Conservation (phyloP, 495 filamentous ascomycete genomes). For the Friedmanniomyces simplex region DNA sequence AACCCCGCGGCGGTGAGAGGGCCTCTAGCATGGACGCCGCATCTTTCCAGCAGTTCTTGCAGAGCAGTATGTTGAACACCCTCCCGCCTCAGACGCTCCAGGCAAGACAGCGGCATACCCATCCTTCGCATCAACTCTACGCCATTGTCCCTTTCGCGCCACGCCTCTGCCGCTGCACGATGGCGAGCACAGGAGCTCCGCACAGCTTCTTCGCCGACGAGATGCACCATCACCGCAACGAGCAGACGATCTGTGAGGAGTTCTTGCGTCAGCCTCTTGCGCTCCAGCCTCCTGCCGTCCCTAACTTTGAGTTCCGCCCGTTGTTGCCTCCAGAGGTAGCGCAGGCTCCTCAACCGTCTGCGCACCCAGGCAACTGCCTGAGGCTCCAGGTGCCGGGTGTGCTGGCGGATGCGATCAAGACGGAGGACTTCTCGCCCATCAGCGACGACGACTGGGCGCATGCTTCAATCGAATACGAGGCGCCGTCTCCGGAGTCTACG, state of each 20-base stretch:
- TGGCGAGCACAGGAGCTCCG: neutral
- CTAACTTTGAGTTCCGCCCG: neutral
- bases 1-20: neutral
- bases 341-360: neutral
- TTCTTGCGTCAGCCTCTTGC: neutral
- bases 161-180: neutral
- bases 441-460: conserved; percentile 5
- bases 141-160: neutral
- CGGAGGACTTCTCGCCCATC: neutral
- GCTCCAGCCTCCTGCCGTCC: neutral
- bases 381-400: neutral
- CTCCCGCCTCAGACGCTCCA: neutral
- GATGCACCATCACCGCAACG: neutral
- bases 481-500: conserved; percentile 1
- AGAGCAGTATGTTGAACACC: neutral
- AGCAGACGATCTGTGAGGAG: neutral
- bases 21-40: neutral
- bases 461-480: conserved; percentile 3
- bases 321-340: neutral
- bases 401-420: neutral
- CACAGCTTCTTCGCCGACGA: conserved; percentile 5
- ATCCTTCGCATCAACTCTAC: neutral
- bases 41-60: neutral
- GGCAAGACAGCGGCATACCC: neutral
- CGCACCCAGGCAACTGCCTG: neutral